phyloP scores from a whole-genome alignment of 2,329 filamentous ascomycete genomes.

The Monosporascus sp. region DNA sequence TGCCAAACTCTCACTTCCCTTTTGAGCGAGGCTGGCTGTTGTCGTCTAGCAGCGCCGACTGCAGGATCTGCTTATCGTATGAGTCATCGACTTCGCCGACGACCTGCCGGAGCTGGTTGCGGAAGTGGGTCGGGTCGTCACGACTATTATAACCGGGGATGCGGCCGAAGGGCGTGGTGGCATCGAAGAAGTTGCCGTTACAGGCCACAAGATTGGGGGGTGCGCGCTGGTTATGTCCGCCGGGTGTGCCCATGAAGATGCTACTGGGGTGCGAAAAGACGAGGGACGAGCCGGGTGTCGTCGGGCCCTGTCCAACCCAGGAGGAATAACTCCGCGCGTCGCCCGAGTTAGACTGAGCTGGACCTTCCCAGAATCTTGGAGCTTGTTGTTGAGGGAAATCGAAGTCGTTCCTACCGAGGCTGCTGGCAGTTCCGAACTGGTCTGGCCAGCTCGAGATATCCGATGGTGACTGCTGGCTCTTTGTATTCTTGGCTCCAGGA shows the following conservation, averaged over 20 bases:
- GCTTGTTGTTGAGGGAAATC: constrained; percentile 8
- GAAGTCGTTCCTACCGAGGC: constrained; percentile 6
- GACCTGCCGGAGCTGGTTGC: constrained; percentile 18
- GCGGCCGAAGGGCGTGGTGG: constrained; percentile 20
- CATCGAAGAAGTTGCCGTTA: constrained; percentile 23
- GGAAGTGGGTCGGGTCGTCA: constrained; percentile 20
- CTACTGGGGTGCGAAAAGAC: constrained; percentile 46
- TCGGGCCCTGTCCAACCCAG: constrained; percentile 9
- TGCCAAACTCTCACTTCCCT: background rate
- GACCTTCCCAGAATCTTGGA: background rate
- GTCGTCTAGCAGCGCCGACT: constrained; percentile 17
- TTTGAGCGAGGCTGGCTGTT: constrained; percentile 16
- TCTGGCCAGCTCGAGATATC: background rate
- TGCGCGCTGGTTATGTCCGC: constrained; percentile 1
- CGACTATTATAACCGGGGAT: constrained; percentile 17
- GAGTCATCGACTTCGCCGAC: constrained; percentile 13
- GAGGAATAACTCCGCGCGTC: constrained; percentile 13
- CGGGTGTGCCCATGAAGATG: constrained; percentile 43
- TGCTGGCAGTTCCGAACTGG: constrained; percentile 1
- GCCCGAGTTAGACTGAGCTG: background rate
- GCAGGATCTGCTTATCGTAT: constrained; percentile 20
- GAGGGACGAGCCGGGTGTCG: constrained; percentile 20
- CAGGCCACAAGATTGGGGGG: constrained; percentile 15
- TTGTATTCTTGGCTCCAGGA: constrained; percentile 7
- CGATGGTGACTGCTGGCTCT: background rate